Conservation (phyloP, 371 early-diverging fungal species). For the Quaeritorhiza haematococci region DNA sequence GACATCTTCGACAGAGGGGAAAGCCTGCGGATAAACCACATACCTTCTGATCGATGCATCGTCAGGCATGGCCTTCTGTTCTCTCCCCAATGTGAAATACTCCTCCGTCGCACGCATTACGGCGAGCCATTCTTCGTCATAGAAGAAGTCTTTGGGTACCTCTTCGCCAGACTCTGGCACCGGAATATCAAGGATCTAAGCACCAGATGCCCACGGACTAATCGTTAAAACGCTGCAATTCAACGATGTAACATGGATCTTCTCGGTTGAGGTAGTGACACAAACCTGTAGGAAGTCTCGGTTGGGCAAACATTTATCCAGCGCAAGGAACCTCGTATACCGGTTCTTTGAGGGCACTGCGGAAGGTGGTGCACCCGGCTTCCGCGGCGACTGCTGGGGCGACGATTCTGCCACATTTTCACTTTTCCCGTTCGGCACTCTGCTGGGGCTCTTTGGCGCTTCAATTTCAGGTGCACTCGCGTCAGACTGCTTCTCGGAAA, state of each 20-base stretch:
- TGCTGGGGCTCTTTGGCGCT: no score
- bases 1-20: no score
- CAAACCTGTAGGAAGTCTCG: conserved; percentile 56
- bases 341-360: no score
- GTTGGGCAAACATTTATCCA: conserved; percentile 64
- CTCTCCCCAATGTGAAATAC: conserved; percentile 36
- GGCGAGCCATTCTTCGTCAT: conserved; percentile 85
- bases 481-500: not conserved
- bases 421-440: no score
- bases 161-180: conserved; percentile 3
- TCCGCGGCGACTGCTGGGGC: not conserved
- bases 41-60: conserved; percentile 43
- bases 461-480: not conserved
- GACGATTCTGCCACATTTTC: no score
- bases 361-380: not conserved
- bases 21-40: not conserved
- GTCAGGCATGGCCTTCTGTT: conserved; percentile 41
- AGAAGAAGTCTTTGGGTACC: conserved; percentile 39
- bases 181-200: conserved; percentile 60
- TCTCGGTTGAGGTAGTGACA: not conserved
- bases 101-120: conserved; percentile 60
- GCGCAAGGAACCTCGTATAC: conserved; percentile 54
- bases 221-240: not conserved
- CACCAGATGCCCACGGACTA: not conserved
- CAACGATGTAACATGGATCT: not conserved